Base-by-base conservation (phyloP, 108 stramenopile species). In the Nitzschia sp. region DNA sequence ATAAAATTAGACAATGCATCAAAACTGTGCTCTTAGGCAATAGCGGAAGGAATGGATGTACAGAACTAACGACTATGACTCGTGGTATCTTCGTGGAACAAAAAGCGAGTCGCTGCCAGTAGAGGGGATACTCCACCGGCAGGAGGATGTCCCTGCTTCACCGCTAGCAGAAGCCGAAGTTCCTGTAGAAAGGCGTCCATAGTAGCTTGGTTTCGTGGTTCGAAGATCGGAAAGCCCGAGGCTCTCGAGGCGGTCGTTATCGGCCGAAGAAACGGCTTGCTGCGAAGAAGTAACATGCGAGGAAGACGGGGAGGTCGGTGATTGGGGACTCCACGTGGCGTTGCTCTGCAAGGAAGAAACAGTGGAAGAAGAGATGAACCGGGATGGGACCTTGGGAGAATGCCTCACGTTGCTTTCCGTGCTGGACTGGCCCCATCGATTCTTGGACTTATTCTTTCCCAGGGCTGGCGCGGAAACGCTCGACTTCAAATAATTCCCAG, bases 61-160 rank as follows among this genome's bases (percentile, higher is more conserved):
- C n/a, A n/a, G n/a, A n/a, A n/a, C n/a, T n/a, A n/a, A n/a, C n/a
- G n/a, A n/a, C n/a, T n/a, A n/a, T n/a, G n/a, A n/a, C n/a, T n/a
- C n/a, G n/a, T n/a, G n/a, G n/a, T n/a, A n/a, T n/a, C n/a, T n/a
- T n/a, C n/a, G n/a, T n/a, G n/a, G n/a, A n/a, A n/a, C n/a, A n/a
- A n/a, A n/a, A n/a, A 50, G 21, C 19, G 48, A 50, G 21, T 50
- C 48, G 4, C 17, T 19, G 21, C 19, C 19, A n/a, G 8, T 50
- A n/a, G 48, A 50, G 4, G 48, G 48, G 19, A 50, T 50, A 50
- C 48, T 50, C 48, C 48, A 50, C 21, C 48, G 48, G 48, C 48
- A 50, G 8, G 4, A n/a, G 4, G 38, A 9, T 41, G 4, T 50
- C 19, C 21, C 19, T 8, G 48, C 48, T 50, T n/a, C 17, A 50